Conservation (phyloP, 164 flowering plant genomes). For the Sedum album region DNA sequence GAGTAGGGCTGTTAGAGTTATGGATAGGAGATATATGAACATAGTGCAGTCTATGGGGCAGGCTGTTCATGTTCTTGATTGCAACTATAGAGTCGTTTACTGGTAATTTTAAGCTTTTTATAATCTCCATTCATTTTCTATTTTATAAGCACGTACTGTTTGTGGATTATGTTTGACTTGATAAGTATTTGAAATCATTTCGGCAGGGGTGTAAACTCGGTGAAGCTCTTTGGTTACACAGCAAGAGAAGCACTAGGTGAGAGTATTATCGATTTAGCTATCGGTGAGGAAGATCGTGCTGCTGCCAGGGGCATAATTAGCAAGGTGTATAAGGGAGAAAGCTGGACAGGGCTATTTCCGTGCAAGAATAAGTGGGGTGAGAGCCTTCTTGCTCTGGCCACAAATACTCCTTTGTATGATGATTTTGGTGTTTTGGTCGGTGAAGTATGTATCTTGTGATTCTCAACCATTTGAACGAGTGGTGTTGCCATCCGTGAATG, state of each 20-base stretch:
- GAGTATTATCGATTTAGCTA: conserved; percentile 50
- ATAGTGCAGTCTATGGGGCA: conserved; percentile 92
- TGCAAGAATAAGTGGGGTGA: conserved; percentile 64
- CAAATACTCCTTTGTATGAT: conserved; percentile 78
- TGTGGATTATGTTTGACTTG: conserved; percentile 3
- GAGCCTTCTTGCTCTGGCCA: conserved; percentile 36
- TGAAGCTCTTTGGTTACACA: conserved; percentile 74
- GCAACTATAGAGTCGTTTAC: conserved; percentile 41
- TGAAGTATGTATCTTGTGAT: conserved; percentile 62
- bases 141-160: not conserved
- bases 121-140: not conserved
- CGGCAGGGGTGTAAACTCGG: conserved; percentile 72
- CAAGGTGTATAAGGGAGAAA: conserved; percentile 53
- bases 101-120: conserved; percentile 51
- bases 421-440: conserved; percentile 74
- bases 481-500: conserved; percentile 14
- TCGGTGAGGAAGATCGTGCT: conserved; percentile 36
- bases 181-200: not conserved
- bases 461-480: conserved; percentile 44
- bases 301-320: conserved; percentile 40
- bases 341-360: conserved; percentile 83
- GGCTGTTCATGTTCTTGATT: conserved; percentile 71
- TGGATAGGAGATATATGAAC: conserved; percentile 56
- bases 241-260: conserved; percentile 70
- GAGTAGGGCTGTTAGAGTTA: conserved; percentile 19